Conservation (phyloP, 331 rosid species). For the Malus hybrid region DNA sequence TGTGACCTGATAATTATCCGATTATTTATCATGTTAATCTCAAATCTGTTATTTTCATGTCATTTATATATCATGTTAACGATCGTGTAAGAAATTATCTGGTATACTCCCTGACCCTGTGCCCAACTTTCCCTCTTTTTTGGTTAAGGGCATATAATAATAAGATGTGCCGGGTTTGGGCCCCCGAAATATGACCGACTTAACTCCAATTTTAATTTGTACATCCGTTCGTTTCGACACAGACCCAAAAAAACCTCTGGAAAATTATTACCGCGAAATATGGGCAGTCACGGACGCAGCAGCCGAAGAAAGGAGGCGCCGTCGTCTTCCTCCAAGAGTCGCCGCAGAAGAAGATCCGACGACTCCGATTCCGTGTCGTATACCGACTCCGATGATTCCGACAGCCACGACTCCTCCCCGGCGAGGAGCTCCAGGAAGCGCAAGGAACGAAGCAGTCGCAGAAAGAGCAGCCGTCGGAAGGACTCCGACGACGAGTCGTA, state of each 20-base stretch:
- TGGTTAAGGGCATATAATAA: neutral
- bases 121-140: neutral
- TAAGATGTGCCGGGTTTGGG: neutral
- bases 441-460: conserved; percentile 14
- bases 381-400: conserved; percentile 28
- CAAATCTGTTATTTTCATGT: too few species aligned
- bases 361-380: conserved; percentile 23
- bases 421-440: conserved; percentile 23
- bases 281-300: conserved; percentile 32
- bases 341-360: conserved; percentile 20
- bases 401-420: conserved; percentile 26
- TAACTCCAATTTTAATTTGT: neutral
- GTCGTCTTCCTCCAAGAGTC: conserved; percentile 33
- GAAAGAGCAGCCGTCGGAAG: conserved; percentile 23
- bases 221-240: neutral
- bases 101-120: too few species aligned
- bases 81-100: too few species aligned
- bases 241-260: neutral
- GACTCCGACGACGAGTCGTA: conserved; percentile 24
- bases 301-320: conserved; percentile 18
- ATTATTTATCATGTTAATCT: too few species aligned
- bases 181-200: neutral
- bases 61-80: too few species aligned
- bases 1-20: too few species aligned
- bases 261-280: neutral